These are phyloP conservation scores for Tephrocybe sp. DNA, from an alignment of 768 basidiomycete species.

Conservation along the genomic window DNA sequence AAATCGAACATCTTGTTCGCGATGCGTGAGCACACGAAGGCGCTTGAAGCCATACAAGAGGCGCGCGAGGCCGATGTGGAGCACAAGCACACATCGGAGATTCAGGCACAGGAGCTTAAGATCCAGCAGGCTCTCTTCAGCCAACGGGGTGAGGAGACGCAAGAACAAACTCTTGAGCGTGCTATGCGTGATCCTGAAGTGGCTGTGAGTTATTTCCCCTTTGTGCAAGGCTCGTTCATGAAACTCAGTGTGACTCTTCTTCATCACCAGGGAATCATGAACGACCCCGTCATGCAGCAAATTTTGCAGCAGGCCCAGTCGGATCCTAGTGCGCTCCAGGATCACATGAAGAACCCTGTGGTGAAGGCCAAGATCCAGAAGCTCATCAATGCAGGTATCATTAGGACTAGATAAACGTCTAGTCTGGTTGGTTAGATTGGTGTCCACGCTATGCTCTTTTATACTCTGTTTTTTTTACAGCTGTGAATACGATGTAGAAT, in stretches of 20 bases:
- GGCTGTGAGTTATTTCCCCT: slow-evolving; percentile 54
- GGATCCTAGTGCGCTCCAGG: slow-evolving; percentile 86
- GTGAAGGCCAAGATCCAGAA: slow-evolving; percentile 85
- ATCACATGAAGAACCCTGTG: slow-evolving; percentile 93
- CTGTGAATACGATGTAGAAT: slow-evolving; percentile 11
- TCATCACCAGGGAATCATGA: slow-evolving; percentile 68
- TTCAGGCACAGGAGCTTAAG: slow-evolving; percentile 78
- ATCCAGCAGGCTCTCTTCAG: slow-evolving; percentile 74
- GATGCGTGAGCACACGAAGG: slow-evolving; percentile 92
- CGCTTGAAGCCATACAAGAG: slow-evolving; percentile 78
- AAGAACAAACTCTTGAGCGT: slow-evolving; percentile 89
- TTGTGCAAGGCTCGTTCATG: slow-evolving; percentile 2
- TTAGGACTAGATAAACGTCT: slow-evolving; percentile 68
- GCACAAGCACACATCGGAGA: slow-evolving; percentile 80
- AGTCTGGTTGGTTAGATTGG: background rate
- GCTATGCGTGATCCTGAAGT: slow-evolving; percentile 99
- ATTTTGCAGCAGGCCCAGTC: slow-evolving; percentile 93
- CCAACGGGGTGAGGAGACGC: slow-evolving; percentile 81
- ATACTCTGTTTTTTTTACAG: background rate
- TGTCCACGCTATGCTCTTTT: background rate
- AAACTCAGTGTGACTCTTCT: slow-evolving; percentile 4
- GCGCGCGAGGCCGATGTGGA: slow-evolving; percentile 81
- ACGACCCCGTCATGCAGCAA: slow-evolving; percentile 89
- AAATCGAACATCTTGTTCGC: slow-evolving; percentile 82
- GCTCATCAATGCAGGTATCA: slow-evolving; percentile 90